Conservation (phyloP, 2,329 filamentous ascomycete species). For the Aureobasidium zeae region DNA sequence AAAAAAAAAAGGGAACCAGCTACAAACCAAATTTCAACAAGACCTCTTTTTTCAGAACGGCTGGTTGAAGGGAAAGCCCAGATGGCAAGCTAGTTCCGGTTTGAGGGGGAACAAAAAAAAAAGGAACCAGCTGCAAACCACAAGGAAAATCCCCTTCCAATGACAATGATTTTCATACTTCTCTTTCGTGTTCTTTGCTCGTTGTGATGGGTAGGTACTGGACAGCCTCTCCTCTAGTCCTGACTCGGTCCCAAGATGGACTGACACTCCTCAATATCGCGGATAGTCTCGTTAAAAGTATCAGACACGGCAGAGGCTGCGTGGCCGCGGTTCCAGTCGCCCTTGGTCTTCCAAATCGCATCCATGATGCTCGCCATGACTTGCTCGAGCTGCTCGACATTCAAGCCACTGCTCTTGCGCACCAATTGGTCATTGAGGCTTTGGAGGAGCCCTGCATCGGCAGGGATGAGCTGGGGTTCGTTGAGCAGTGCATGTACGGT, state of each 20-base stretch:
- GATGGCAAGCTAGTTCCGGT: too few species aligned
- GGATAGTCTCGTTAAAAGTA: conserved; percentile 67
- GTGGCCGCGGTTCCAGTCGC: conserved; percentile 72
- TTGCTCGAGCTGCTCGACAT: conserved; percentile 91
- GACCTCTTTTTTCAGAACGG: too few species aligned
- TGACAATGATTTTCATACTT: not conserved
- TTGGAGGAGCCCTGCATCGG: conserved; percentile 41
- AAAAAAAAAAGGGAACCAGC: too few species aligned
- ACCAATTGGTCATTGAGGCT: conserved; percentile 56
- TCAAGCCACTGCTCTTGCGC: conserved; percentile 61
- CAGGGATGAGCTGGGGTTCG: conserved; percentile 34
- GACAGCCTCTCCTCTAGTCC: conserved; percentile 22
- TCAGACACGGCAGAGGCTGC: conserved; percentile 56
- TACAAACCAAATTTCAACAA: too few species aligned
- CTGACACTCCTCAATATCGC: conserved; percentile 54
- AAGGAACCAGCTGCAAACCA: too few species aligned
- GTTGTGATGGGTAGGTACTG: too few species aligned
- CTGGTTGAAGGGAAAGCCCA: too few species aligned
- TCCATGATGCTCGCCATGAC: conserved; percentile 88
- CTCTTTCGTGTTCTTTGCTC: too few species aligned
- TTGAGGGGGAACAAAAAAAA: too few species aligned
- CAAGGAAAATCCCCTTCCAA: not conserved
- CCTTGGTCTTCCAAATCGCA: conserved; percentile 68
- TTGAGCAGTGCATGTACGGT: conserved; percentile 36
- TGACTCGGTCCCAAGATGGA: conserved; percentile 35